Evolutionary conservation across 1,284 basidiomycete species (phyloP), one percentile per base, ranked within the genome.

Genomic region (Grifola frondosa): DNA sequence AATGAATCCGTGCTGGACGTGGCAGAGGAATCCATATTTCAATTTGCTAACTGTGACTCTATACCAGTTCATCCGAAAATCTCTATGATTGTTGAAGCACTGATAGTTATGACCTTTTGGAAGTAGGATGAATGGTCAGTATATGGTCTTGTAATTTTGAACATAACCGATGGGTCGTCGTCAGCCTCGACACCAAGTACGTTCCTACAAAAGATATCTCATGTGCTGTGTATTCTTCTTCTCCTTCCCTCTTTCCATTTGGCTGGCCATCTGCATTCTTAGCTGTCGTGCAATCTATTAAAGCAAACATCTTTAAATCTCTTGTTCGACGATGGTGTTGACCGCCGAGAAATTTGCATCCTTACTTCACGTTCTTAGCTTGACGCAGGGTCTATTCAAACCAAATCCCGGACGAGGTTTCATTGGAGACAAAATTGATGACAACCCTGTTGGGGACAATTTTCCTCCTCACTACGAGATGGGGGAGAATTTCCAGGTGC

Each of bases 311-410:
- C 23, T 16, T 20, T n/a, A 12, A 12, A 23, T 12, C 34, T 24
- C 15, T 26, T 30, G 30, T 28, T 28, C 35, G 37, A 40, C 30
- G 24, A 63, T 59, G 61, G 49, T 60, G 41, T 44, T 59, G 15
- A 44, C 54, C n/a, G 33, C 51, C 24, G 41, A 48, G 3, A 49
- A 48, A 36, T 63, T 70, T 34, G 50, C 54, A 39, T 52, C 59
- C 6, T 56, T 70, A 34, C 48, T 70, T 10, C 57, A 63, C 15
- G 51, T 62, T 16, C 57, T 70, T 9, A 49, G 61, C 40, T 55
- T 71, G 51, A 65, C 60, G 31, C 61, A 67, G 25, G 65, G 67
- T 20, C 48, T 65, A 2, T 68, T 58, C 53, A 73, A 71, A 48
- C 72, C 70, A 4, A 48, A 49, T 33, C 67, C 67, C 13, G 40